Conservation (phyloP, 495 filamentous ascomycete genomes). For the Polyplosphaeria fusca region DNA sequence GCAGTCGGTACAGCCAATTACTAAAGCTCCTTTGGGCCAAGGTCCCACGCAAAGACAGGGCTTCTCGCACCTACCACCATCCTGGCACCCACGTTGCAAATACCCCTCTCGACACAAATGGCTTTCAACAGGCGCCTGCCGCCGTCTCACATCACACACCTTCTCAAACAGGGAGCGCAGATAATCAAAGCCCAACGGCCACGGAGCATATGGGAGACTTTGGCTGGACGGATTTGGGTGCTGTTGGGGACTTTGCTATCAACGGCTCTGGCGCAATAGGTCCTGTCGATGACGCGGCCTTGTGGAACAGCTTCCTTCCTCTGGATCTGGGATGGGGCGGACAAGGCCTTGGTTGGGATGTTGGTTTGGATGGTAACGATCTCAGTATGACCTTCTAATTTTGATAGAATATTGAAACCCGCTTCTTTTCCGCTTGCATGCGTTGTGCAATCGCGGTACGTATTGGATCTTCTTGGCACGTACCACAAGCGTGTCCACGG, state of each 20-base stretch:
- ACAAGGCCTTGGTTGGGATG: conserved; percentile 24
- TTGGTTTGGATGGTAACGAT: conserved; percentile 18
- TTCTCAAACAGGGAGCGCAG: conserved; percentile 26
- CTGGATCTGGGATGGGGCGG: conserved; percentile 28
- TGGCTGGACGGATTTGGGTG: conserved; percentile 57
- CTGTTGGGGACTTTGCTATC: conserved; percentile 54
- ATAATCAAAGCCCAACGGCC: conserved; percentile 35
- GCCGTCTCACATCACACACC: conserved; percentile 10
- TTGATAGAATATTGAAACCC: too few relatives aligned
- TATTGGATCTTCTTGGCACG: too few relatives aligned
- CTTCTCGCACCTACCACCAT: conserved; percentile 30
- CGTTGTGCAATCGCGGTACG: too few relatives aligned
- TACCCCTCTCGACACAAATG: conserved; percentile 37
- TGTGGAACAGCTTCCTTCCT: conserved; percentile 29
- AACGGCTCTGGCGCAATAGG: conserved; percentile 27
- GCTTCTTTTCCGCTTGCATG: too few relatives aligned
- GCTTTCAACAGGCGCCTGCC: neutral
- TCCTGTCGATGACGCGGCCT: conserved; percentile 11
- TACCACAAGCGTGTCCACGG: too few relatives aligned
- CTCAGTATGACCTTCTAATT: conserved; percentile 29
- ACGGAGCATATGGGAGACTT: conserved; percentile 50
- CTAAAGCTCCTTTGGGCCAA: conserved; percentile 55
- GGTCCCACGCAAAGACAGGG: conserved; percentile 35
- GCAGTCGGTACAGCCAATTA: conserved; percentile 54
- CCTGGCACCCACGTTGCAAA: conserved; percentile 47